Conservation (phyloP, 176 grass and related monocot genomes). For the Cenchrus purpureus region DNA sequence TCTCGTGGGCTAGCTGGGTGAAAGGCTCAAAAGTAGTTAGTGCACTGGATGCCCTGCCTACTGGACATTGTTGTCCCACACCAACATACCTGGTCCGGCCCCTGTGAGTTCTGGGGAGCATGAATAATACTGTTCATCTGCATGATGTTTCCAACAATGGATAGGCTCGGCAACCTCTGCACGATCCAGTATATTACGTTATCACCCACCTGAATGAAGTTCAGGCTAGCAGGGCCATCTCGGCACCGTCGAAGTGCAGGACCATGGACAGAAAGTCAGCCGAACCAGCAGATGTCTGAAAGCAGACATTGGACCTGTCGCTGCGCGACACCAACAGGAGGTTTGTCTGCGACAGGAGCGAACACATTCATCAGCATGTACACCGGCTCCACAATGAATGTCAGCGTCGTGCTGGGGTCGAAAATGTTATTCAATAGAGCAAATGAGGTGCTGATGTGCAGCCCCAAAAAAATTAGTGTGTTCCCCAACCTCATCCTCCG, state of each 20-base stretch:
- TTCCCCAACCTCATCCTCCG: no score
- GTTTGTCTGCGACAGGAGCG: neutral
- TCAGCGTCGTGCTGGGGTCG: conserved; percentile 39
- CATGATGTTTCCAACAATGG: no score
- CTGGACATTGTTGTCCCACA: no score
- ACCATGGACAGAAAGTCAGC: neutral
- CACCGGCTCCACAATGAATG: conserved; percentile 19
- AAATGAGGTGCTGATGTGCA: no score
- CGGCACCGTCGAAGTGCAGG: conserved; percentile 33
- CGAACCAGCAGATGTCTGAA: neutral
- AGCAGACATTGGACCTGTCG: neutral
- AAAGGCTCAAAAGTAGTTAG: no score
- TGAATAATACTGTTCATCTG: no score
- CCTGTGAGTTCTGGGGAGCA: no score
- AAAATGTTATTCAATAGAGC: neutral
- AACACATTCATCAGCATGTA: neutral
- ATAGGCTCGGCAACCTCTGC: no score
- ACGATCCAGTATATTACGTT: neutral
- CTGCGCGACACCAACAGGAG: neutral
- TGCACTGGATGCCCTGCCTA: no score
- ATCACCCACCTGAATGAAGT: neutral
- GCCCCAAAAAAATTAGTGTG: no score
- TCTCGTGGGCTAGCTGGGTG: no score
- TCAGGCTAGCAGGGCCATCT: conserved; percentile 1
- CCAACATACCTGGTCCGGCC: no score